Base-by-base conservation (phyloP, 495 filamentous ascomycete species). In the Penicillium paradoxum region DNA sequence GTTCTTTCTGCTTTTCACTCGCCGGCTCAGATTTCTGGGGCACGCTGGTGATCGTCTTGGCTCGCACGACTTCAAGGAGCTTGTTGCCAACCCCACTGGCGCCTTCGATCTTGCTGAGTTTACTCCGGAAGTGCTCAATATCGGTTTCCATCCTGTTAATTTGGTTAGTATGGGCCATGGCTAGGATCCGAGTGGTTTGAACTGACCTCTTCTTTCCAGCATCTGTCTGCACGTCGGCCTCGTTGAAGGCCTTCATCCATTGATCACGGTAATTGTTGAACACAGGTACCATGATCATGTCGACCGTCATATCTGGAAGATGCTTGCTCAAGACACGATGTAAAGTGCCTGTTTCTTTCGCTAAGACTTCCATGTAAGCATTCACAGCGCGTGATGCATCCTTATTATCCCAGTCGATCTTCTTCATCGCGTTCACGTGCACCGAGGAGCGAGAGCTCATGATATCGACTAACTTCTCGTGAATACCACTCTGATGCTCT, bases 391-490 rank as follows among this genome's bases (percentile, higher is more conserved):
- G 66, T 48, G 54, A 58, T 41, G 56, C 65, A 59, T 40, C 57
- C 46, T 65, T 57, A n/a, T 71, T 58, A 53, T 91, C 86, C 87
- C 89, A 96, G 51, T 87, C 70, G 36, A 91, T 77, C 49, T 82
- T 82, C 64, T 83, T 88, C 74, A 99, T 83, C 15, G 81, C 79
- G 51, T 80, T 85, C 18, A 90, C 83, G 58, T 89, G 90, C 0
- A 81, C 71, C 2, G 80, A 69, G 6, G 87, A 87, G 1, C 93
- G 82, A 11, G 83, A 84, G 42, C 84, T 84, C 91, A 97, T 97
- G 54, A 99, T 97, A 51, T 96, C 91, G 14, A 96, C 87, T 0
- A 99, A 75, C 64, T 99, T 99, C 47, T 96, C 90, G 61, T 95
- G 89, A 50, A 97, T 97, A 55, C 83, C 89, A 29, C 82, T 83